Evolutionary conservation across 441 rosid genomes (phyloP), one percentile per base, ranked within the genome.

Genomic region (Pelargonium exstipulatum): DNA sequence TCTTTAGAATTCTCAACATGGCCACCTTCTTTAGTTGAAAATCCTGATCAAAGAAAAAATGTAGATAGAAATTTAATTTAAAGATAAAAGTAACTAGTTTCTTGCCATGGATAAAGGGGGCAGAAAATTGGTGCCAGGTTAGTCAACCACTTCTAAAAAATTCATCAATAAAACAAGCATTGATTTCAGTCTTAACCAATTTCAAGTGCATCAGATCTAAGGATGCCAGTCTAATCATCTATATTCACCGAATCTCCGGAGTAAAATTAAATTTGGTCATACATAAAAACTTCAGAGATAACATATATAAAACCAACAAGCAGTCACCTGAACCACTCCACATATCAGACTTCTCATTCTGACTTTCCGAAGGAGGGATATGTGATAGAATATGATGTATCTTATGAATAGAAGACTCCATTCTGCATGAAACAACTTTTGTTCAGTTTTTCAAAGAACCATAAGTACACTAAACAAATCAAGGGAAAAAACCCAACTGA

Each of bases 301-400:
- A 29, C 8, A 20, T 3, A 18, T 17, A 37, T 48, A 49, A 35
- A 60, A 51, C 51, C 32, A 57, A 43, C 69, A 77, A 74, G 55
- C 20, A 76, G 63, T 85, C 74, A 91, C 99, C 99, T 85, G 85
- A 82, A 32, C 77, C 82, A 78, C 92, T 84, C 99, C 99, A 94
- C 88, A 90, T 88, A 17, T 82, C 71, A 65, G 88, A 76, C 29
- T 74, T 79, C 67, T 77, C 87, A 67, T 78, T 79, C 66, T 48
- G 74, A 69, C 81, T 80, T 60, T 82, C 86, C 32, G 65, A 70
- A 57, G 87, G 80, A 72, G 97, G 90, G 40, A 87, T 76, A 62
- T 66, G 82, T n/a, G 91, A 87, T 72, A 94, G 46, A 45, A 86
- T 78, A 66, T 79, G 72, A 84, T 90, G 83, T 48, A 90, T 78